Conservation (phyloP, 768 basidiomycete species). For the Trichaptum fuscoviolaceum region DNA sequence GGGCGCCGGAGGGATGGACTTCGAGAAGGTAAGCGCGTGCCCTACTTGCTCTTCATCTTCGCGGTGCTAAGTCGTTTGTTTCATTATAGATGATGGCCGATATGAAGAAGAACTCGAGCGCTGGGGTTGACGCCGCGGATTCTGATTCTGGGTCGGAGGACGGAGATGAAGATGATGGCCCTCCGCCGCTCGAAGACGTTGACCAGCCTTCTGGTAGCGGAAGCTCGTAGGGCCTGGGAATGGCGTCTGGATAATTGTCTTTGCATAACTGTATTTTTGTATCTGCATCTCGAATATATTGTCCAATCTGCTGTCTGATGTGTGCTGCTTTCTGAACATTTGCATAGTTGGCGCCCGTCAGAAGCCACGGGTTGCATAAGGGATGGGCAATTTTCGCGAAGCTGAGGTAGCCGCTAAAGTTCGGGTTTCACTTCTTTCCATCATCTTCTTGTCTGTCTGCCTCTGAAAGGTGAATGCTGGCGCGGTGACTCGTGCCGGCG, state of each 20-base stretch:
- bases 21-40: conserved; percentile 47
- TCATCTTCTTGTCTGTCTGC: background rate
- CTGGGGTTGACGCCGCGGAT: conserved; percentile 26
- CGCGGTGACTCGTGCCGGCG: too few species aligned
- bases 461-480: background rate
- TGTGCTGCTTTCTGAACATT: background rate
- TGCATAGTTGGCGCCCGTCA: too few species aligned
- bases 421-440: background rate
- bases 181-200: conserved; percentile 77
- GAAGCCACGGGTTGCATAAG: too few species aligned
- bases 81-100: conserved; percentile 36
- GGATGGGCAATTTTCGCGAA: background rate
- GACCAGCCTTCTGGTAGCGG: conserved; percentile 25
- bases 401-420: background rate
- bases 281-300: background rate
- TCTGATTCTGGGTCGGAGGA: conserved; percentile 40
- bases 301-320: background rate
- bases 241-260: background rate
- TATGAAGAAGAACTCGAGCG: conserved; percentile 25
- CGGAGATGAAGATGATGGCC: conserved; percentile 55
- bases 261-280: background rate
- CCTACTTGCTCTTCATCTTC: conserved; percentile 3
- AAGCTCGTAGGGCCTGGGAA: background rate
- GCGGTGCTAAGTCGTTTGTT: conserved; percentile 9
- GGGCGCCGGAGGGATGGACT: conserved; percentile 46